These are phyloP conservation scores for Kewa caespitosa DNA, from an alignment of 179 eudicot genomes.

Conservation along the genomic window DNA sequence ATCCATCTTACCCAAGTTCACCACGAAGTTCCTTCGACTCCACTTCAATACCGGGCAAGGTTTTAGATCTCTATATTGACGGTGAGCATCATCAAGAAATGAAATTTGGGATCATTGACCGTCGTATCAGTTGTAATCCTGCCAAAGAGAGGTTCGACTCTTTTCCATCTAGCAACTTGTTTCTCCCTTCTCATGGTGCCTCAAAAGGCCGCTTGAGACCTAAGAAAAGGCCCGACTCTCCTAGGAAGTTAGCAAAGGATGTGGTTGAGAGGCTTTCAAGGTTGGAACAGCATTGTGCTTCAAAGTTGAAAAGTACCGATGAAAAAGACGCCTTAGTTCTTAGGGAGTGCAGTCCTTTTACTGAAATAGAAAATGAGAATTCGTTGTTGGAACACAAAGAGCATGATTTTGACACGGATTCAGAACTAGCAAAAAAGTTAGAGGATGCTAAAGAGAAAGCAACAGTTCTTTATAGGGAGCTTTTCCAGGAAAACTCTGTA, in stretches of 20 bases:
- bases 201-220: constrained; percentile 23
- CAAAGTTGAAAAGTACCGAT: constrained; percentile 10
- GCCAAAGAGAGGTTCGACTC: constrained; percentile 16
- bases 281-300: constrained; percentile 29
- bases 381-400: constrained; percentile 3
- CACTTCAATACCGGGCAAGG: constrained; percentile 24
- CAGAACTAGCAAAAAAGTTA: constrained; percentile 36
- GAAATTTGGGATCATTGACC: constrained; percentile 18
- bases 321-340: constrained; percentile 13
- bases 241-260: constrained; percentile 33
- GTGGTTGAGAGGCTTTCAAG: constrained; percentile 36
- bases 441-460: constrained; percentile 54
- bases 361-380: constrained; percentile 3
- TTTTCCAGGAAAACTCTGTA: constrained; percentile 38
- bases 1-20: constrained; percentile 28
- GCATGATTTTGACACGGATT: constrained; percentile 40
- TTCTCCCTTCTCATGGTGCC: constrained; percentile 20
- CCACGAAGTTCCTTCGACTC: constrained; percentile 35
- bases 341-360: neutral
- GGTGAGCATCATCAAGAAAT: constrained; percentile 28
- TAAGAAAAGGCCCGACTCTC: constrained; percentile 29
- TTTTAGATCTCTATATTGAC: constrained; percentile 32
- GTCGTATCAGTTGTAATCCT: constrained; percentile 4
- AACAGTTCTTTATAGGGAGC: constrained; percentile 44
- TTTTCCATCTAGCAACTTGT: constrained; percentile 15